These are phyloP conservation scores for Ceratocystis variospora DNA, from an alignment of 2,329 filamentous ascomycete species.

Conservation along the genomic window DNA sequence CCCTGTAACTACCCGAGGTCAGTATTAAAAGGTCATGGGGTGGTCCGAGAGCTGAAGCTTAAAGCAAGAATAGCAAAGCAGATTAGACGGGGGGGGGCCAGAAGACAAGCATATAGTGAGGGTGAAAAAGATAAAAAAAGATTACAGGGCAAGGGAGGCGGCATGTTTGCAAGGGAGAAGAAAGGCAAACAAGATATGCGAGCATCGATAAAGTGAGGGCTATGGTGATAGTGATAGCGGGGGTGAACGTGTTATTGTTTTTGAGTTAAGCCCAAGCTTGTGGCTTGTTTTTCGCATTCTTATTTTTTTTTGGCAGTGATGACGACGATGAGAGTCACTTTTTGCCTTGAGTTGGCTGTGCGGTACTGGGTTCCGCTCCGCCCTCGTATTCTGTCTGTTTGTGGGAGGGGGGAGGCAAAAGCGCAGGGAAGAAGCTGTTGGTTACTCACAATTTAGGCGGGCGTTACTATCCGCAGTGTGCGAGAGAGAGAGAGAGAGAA, in stretches of 20 bases:
- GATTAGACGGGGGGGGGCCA: neutral
- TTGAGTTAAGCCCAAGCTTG: neutral
- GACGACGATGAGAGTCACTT: too few species aligned
- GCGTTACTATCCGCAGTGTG: neutral
- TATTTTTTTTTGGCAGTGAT: too few species aligned
- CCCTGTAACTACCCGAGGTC: constrained; percentile 8
- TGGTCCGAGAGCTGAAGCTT: constrained; percentile 4
- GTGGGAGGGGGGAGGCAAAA: neutral
- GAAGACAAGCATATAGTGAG: neutral
- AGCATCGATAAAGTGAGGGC: neutral
- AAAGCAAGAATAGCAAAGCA: neutral
- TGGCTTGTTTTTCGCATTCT: too few species aligned
- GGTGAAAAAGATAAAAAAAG: constrained; percentile 13
- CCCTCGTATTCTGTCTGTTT: neutral
- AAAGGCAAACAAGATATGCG: neutral
- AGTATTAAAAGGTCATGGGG: constrained; percentile 6
- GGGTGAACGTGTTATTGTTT: neutral
- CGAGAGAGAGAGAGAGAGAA: neutral
- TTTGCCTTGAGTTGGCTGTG: neutral
- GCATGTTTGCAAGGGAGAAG: neutral
- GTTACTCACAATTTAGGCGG: neutral
- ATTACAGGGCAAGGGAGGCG: constrained; percentile 5
- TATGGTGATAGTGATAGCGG: too few species aligned
- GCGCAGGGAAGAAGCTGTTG: neutral
- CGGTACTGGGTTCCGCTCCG: neutral